Percentiles rank a stretch among this genome's conserved stretches.
phyloP scores from a whole-genome alignment of 257 asterid species.

The Ligustrum vulgare region DNA sequence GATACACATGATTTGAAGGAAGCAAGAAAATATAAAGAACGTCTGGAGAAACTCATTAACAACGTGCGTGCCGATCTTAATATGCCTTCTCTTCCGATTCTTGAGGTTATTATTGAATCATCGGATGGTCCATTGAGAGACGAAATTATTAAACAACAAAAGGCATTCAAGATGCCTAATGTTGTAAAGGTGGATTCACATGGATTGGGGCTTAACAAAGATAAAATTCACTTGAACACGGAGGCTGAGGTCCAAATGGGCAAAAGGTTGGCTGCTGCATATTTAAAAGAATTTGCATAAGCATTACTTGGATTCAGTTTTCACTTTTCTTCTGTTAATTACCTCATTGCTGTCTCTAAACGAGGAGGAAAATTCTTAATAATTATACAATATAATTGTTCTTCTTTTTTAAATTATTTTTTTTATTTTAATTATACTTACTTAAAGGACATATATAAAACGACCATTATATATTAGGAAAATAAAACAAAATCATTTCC shows the following conservation, averaged over 20 bases:
- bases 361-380: neutral
- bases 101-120: slow-evolving; percentile 72
- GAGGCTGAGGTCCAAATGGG: slow-evolving; percentile 67
- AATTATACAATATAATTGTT: neutral
- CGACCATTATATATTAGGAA: too few species aligned
- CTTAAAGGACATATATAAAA: too few species aligned
- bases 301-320: too few species aligned
- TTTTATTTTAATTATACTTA: too few species aligned
- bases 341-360: neutral
- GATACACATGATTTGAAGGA: slow-evolving; percentile 57
- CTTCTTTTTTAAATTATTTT: too few species aligned
- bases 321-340: neutral
- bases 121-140: slow-evolving; percentile 48
- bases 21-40: slow-evolving; percentile 49
- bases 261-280: slow-evolving; percentile 52
- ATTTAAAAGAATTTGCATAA: slow-evolving; percentile 36
- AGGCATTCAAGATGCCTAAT: slow-evolving; percentile 51
- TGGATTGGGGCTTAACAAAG: slow-evolving; percentile 64
- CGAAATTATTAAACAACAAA: slow-evolving; percentile 54
- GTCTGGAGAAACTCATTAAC: slow-evolving; percentile 48
- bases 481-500: too few species aligned
- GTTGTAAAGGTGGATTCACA: slow-evolving; percentile 64
- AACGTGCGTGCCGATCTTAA: slow-evolving; percentile 56
- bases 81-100: slow-evolving; percentile 57
- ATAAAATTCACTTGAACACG: slow-evolving; percentile 67